Evolutionary conservation across 2,329 filamentous ascomycete species (phyloP).

Genomic region (Fusarium nanum): DNA sequence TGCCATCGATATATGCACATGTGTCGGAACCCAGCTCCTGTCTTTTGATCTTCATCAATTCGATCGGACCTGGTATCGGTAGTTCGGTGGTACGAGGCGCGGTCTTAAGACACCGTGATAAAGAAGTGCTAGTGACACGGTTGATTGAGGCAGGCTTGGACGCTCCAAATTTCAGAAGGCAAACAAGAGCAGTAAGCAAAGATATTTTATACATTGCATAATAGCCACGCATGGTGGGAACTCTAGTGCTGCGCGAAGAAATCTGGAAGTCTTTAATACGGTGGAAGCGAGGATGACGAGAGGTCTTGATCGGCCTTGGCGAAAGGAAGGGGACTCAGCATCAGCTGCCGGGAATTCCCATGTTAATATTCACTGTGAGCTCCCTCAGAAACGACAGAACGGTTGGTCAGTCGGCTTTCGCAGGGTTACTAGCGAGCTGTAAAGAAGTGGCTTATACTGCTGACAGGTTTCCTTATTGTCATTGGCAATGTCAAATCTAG

Average conservation of each 20-base stretch:
- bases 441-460: no score
- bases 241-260: no score
- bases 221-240: no score
- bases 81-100: background rate
- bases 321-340: no score
- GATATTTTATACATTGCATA: accelerated
- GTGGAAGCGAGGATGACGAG: accelerated
- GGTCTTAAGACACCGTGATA: accelerated
- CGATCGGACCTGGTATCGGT: accelerated
- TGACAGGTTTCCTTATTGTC: no score
- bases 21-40: accelerated
- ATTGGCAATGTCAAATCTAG: no score
- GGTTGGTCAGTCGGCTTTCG: accelerated
- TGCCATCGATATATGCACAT: background rate
- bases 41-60: accelerated
- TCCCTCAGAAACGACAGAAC: background rate
- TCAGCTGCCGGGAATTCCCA: no score
- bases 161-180: accelerated
- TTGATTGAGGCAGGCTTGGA: background rate
- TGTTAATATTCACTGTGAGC: accelerated
- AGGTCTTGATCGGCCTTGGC: accelerated
- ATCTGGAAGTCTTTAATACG: no score
- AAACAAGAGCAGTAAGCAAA: accelerated
- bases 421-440: no score
- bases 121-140: accelerated